Percentiles rank a stretch among this genome's conserved stretches.
Conservation (phyloP, 106 monocot genomes). For the Gastrodia elata region DNA sequence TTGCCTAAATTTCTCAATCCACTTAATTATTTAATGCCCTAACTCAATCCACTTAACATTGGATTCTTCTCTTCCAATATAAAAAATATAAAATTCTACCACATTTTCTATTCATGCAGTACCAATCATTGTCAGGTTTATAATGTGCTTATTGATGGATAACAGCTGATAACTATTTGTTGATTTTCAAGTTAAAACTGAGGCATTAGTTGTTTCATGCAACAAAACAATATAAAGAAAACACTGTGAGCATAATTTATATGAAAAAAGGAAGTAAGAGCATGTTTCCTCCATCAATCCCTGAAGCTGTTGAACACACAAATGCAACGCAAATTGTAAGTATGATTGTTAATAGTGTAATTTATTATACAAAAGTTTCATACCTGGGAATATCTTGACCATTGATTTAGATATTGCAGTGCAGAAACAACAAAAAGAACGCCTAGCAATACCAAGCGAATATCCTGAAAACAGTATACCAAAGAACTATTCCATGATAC, state of each 20-base stretch:
- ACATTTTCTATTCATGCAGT: not conserved
- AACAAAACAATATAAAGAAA: not conserved
- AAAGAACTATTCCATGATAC: not conserved
- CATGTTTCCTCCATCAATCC: not conserved
- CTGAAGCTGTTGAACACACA: not conserved
- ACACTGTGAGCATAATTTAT: not conserved
- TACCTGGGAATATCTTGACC: conserved; percentile 86
- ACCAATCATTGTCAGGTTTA: not conserved
- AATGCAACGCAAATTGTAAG: not conserved
- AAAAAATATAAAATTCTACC: not conserved
- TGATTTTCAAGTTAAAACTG: not conserved
- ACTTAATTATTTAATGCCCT: not conserved
- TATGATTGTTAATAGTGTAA: not conserved
- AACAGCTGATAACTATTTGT: not conserved
- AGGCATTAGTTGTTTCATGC: not conserved
- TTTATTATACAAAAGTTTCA: not conserved
- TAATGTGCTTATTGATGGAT: not conserved
- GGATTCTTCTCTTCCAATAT: not conserved
- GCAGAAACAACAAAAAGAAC: conserved; percentile 82
- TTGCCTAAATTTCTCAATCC: not conserved
- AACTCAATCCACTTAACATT: not conserved
- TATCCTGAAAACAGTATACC: conserved; percentile 45
- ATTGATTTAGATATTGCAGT: conserved; percentile 84
- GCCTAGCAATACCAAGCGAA: conserved; percentile 81
- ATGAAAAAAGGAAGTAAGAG: not conserved